Evolutionary conservation across 805 yeast genomes (phyloP).

Genomic region (Hanseniaspora opuntiae): DNA sequence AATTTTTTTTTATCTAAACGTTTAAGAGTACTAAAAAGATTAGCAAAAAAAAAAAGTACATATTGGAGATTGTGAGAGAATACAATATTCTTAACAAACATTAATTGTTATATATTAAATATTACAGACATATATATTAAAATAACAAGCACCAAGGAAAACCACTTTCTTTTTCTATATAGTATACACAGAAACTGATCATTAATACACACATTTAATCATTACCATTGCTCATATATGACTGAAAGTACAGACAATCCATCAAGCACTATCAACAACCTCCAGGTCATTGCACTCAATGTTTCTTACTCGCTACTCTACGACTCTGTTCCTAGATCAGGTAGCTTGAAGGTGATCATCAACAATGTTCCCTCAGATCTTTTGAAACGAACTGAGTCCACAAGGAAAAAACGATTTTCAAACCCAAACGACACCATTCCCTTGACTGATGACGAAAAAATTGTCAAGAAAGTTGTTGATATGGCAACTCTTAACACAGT

Average conservation of each 20-base stretch:
- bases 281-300: not conserved
- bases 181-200: too few relatives aligned
- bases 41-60: too few relatives aligned
- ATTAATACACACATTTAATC: too few relatives aligned
- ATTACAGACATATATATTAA: too few relatives aligned
- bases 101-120: too few relatives aligned
- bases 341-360: not conserved
- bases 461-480: constrained; percentile 1
- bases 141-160: too few relatives aligned
- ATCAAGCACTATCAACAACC: not conserved
- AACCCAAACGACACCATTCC: not conserved
- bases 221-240: not conserved
- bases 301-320: constrained; percentile 6
- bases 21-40: too few relatives aligned
- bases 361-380: constrained; percentile 1
- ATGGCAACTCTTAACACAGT: constrained; percentile 10
- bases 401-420: not conserved
- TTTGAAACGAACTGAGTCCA: not conserved
- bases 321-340: constrained; percentile 3
- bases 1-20: too few relatives aligned
- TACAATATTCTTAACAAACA: too few relatives aligned
- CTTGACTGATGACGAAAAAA: constrained; percentile 3
- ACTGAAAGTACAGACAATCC: not conserved
- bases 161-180: too few relatives aligned
- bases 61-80: too few relatives aligned